A percentile compares a stretch with the other conserved stretches of the same genome.
phyloP scores from a whole-genome alignment of 495 filamentous ascomycete species.

The Penicillium angulare region DNA sequence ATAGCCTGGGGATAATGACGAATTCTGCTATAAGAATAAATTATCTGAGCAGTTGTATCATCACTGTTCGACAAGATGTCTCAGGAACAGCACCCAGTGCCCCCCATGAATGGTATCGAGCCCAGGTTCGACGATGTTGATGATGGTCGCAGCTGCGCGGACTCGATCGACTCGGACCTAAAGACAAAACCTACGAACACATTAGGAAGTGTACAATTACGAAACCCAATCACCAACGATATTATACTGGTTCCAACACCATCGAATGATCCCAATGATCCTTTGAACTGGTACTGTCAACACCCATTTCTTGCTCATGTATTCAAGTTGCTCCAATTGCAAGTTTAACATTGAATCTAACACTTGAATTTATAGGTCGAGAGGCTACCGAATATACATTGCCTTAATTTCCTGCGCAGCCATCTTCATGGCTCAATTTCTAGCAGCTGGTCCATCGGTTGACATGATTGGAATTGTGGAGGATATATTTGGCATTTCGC shows the following conservation, averaged over 20 bases:
- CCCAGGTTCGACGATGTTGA: background rate
- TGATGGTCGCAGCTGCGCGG: background rate
- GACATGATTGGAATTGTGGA: conserved; percentile 42
- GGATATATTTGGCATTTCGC: conserved; percentile 39
- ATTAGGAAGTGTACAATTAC: conserved; percentile 1
- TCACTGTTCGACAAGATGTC: background rate
- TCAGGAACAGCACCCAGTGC: background rate
- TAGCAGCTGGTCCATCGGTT: conserved; percentile 50
- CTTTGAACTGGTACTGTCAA: conserved; percentile 11
- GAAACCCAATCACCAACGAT: background rate
- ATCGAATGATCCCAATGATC: conserved; percentile 1
- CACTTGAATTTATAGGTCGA: conserved; percentile 1
- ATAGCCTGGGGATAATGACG: background rate
- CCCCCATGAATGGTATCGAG: background rate
- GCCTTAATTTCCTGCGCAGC: conserved; percentile 47
- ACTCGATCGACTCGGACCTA: background rate
- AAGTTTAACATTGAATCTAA: too few species aligned
- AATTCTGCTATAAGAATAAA: background rate
- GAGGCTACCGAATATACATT: conserved; percentile 45
- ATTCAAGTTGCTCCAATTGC: too few species aligned
- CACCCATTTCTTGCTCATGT: too few species aligned
- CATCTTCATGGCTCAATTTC: conserved; percentile 54
- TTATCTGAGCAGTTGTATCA: background rate
- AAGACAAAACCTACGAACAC: background rate
- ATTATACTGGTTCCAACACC: background rate